Conservation (phyloP, 2,329 filamentous ascomycete species). For the Cladosporium colombiae region DNA sequence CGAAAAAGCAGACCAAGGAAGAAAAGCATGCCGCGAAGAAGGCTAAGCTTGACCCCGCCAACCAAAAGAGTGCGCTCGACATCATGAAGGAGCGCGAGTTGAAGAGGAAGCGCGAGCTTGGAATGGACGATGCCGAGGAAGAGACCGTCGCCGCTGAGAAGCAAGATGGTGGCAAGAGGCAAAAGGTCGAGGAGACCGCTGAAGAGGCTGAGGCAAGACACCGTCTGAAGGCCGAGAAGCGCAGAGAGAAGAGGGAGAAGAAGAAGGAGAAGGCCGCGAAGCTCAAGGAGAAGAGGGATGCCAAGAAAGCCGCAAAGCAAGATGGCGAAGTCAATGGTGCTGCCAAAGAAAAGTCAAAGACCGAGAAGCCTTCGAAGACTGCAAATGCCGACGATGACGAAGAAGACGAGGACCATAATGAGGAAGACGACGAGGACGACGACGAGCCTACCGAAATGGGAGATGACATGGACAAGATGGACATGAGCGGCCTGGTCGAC, state of each 20-base stretch:
- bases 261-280: conserved; percentile 45
- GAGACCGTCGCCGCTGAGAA: conserved; percentile 41
- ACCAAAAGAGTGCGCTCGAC: conserved; percentile 87
- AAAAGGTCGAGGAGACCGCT: conserved; percentile 41
- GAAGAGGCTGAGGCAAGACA: conserved; percentile 28
- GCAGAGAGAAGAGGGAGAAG: conserved; percentile 30
- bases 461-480: conserved; percentile 35
- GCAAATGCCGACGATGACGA: conserved; percentile 15
- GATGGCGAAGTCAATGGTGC: conserved; percentile 43
- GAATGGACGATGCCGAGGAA: conserved; percentile 49
- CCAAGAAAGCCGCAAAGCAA: conserved; percentile 48
- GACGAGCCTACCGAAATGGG: conserved; percentile 30
- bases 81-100: conserved; percentile 81
- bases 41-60: conserved; percentile 88
- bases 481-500: conserved; percentile 36
- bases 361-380: conserved; percentile 39
- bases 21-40: conserved; percentile 79
- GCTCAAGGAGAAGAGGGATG: conserved; percentile 44
- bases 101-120: conserved; percentile 72
- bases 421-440: conserved; percentile 29
- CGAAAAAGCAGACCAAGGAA: conserved; percentile 93
- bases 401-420: conserved; percentile 27
- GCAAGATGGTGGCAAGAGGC: conserved; percentile 46
- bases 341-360: conserved; percentile 44
- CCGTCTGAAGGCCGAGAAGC: conserved; percentile 29